These are phyloP conservation scores for Amanita subjunquillea DNA, from an alignment of 768 basidiomycete species.

Conservation along the genomic window DNA sequence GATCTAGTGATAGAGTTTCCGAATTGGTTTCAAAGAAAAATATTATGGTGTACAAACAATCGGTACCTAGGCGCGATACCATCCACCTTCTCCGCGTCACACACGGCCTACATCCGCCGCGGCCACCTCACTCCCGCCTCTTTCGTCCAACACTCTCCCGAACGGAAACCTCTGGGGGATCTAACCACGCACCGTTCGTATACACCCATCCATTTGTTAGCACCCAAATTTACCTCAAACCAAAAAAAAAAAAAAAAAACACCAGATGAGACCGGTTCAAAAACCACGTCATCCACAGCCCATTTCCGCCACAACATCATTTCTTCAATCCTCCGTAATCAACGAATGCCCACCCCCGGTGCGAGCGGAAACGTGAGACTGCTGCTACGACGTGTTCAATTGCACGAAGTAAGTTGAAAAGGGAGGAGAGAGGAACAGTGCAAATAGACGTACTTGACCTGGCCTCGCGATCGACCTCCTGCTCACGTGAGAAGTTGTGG, in stretches of 20 bases:
- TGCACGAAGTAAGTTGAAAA: background rate
- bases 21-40: no score
- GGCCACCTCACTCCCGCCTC: constrained; percentile 13
- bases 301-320: constrained; percentile 50
- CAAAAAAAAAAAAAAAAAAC: no score
- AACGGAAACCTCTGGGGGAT: constrained; percentile 27
- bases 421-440: no score
- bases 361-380: constrained; percentile 75
- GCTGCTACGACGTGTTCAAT: constrained; percentile 37
- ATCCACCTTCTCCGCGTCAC: constrained; percentile 48
- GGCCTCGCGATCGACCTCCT: constrained; percentile 19
- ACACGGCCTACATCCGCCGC: constrained; percentile 22
- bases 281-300: constrained; percentile 25
- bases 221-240: no score
- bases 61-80: no score
- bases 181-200: constrained; percentile 67
- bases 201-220: constrained; percentile 72
- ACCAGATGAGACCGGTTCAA: background rate
- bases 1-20: no score
- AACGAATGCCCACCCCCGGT: constrained; percentile 65
- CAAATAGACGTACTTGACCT: constrained; percentile 49
- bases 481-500: no score
- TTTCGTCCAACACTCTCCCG: background rate
- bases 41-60: no score
- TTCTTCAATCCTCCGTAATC: constrained; percentile 68